Base-by-base conservation (phyloP, 208 protist genomes). In the Trichomonas gallinae region DNA sequence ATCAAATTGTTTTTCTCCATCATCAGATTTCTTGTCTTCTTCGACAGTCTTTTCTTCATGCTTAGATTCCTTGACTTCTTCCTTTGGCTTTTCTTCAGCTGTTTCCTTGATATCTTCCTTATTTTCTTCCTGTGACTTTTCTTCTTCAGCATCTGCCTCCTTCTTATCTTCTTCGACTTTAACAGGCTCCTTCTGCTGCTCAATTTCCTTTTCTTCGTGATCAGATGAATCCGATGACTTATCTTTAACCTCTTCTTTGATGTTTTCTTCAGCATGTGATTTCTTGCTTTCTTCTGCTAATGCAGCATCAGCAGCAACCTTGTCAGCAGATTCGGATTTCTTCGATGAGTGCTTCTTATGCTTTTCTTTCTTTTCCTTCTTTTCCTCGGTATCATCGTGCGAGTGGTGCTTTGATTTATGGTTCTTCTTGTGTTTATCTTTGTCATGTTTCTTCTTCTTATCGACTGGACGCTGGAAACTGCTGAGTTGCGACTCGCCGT, bases 1-100 rank as follows among this genome's bases (percentile, higher is more conserved):
- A n/a, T n/a, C n/a, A n/a, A n/a, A n/a, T n/a, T n/a, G 88, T 42
- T 97, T 31, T 88, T 89, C 63, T 89, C 45, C 58, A 46, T 96
- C 58, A 63, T 89, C 49, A 46, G 13, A 2, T 36, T 96, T 15
- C 10, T 96, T 49, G 1, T 81, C 44, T 38, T 81, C n/a, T 42
- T 82, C 63, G 31, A 63, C n/a, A 26, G 6, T 4, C 44, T 93
- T 51, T 51, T 93, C 31, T 34, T 93, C 44, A 26, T 0, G 26
- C 44, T 93, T 44, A 38, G 42, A 17, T 46, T 46, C 38, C 44
- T 51, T 26, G 40, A n/a, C 9, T 87, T 87, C 58, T 87, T 96
- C 96, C 21, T 87, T 13, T 15, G 72, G 26, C 44, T 96, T 34
- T 72, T 88, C 63, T 89, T 96, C 63, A 45, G 45, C 34, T 87